phyloP scores from a whole-genome alignment of 371 early-diverging fungal species.

The Mortierella sp. region DNA sequence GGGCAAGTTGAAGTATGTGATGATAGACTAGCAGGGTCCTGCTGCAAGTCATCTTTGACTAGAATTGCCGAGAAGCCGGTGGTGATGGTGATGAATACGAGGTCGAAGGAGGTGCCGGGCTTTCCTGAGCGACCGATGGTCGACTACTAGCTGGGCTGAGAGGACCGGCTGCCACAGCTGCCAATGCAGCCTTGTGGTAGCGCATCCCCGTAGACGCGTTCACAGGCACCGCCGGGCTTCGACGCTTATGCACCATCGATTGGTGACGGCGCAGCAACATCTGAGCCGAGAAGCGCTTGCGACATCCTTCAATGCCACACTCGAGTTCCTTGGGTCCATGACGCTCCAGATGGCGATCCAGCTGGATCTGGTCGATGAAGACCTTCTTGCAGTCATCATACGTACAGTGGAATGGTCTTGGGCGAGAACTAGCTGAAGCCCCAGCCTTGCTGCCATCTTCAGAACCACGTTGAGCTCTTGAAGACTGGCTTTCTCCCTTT shows the following conservation, averaged over 20 bases:
- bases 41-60: no score
- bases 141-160: constrained; percentile 3
- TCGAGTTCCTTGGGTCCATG: constrained; percentile 53
- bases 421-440: constrained; percentile 15
- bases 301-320: constrained; percentile 52
- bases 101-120: background rate
- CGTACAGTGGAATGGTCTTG: constrained; percentile 47
- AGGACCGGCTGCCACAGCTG: constrained; percentile 3
- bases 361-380: constrained; percentile 42
- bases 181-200: constrained; percentile 2
- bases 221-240: constrained; percentile 31
- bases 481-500: background rate
- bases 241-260: constrained; percentile 52
- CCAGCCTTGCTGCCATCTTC: constrained; percentile 6
- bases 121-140: background rate
- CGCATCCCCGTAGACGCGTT: constrained; percentile 10
- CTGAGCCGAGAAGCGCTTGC: constrained; percentile 50
- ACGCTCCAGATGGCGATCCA: constrained; percentile 51
- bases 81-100: no score
- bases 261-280: constrained; percentile 52
- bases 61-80: no score
- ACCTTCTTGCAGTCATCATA: constrained; percentile 53
- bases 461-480: constrained; percentile 4
- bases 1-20: no score
- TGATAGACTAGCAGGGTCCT: no score